Conservation (phyloP, 305 asterid species). For the Fraxinus floribunda region DNA sequence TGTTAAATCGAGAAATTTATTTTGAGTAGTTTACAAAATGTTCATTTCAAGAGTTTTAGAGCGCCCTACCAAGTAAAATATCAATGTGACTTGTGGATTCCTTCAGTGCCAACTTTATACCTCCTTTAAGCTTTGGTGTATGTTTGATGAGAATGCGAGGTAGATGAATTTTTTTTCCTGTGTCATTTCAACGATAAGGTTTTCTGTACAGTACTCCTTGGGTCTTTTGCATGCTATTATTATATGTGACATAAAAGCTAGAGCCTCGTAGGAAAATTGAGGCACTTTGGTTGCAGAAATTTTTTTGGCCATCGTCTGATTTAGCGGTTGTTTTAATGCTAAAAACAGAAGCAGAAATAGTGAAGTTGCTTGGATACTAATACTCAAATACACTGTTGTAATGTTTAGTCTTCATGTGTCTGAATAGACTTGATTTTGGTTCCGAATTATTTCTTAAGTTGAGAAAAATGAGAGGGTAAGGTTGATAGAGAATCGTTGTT, state of each 20-base stretch:
- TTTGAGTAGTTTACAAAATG: not conserved
- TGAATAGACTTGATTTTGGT: not conserved
- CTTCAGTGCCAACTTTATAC: not conserved
- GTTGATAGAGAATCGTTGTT: not conserved
- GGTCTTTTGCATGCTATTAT: not conserved
- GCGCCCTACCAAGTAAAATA: not conserved
- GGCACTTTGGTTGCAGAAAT: not conserved
- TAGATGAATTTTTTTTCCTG: not conserved
- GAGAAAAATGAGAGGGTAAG: not conserved
- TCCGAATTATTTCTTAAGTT: not conserved
- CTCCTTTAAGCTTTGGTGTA: not conserved
- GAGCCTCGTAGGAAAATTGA: not conserved
- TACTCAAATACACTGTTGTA: not conserved
- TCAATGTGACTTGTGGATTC: not conserved
- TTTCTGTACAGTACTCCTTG: not conserved
- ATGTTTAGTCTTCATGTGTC: not conserved
- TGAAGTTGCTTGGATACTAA: not conserved
- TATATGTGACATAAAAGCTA: not conserved
- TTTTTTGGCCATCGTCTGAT: not conserved
- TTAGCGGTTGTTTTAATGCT: not conserved
- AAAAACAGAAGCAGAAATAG: not conserved
- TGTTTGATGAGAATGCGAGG: not conserved
- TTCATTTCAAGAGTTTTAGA: not conserved
- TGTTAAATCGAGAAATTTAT: not conserved
- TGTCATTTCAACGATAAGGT: not conserved